Conservation (phyloP, 495 filamentous ascomycete species). For the Parathielavia appendiculata region DNA sequence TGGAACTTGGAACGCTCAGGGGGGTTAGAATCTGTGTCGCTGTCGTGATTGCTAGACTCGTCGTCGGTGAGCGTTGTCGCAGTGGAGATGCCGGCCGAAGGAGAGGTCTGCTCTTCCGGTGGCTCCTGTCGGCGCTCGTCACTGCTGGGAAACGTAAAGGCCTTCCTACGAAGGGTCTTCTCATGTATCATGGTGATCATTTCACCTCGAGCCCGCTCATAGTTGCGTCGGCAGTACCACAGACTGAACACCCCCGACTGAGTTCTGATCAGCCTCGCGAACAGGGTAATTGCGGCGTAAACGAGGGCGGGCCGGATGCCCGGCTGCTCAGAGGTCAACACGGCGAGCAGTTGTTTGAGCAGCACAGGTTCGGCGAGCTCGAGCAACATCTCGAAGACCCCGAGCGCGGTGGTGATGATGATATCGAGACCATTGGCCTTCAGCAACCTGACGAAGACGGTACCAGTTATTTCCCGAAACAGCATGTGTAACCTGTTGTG, state of each 20-base stretch:
- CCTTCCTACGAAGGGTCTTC: constrained; percentile 72
- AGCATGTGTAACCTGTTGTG: constrained; percentile 62
- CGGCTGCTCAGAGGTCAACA: constrained; percentile 52
- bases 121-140: neutral
- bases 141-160: constrained; percentile 49
- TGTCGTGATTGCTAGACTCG: constrained; percentile 24
- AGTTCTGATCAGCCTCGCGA: constrained; percentile 53
- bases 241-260: constrained; percentile 65
- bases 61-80: constrained; percentile 30
- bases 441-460: constrained; percentile 61
- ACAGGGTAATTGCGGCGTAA: constrained; percentile 59
- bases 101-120: constrained; percentile 18
- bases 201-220: constrained; percentile 75
- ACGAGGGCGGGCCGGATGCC: constrained; percentile 54
- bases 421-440: constrained; percentile 73
- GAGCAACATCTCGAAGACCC: constrained; percentile 55
- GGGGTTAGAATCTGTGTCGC: constrained; percentile 18
- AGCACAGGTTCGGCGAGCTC: constrained; percentile 64
- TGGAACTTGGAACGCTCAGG: constrained; percentile 11
- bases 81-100: constrained; percentile 13
- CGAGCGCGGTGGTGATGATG: constrained; percentile 57
- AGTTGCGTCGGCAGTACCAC: constrained; percentile 67
- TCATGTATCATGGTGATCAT: constrained; percentile 87
- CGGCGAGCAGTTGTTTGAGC: constrained; percentile 63
- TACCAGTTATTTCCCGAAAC: constrained; percentile 68